phyloP scores from a whole-genome alignment of 768 basidiomycete species.

The Cantharellus anzutake region DNA sequence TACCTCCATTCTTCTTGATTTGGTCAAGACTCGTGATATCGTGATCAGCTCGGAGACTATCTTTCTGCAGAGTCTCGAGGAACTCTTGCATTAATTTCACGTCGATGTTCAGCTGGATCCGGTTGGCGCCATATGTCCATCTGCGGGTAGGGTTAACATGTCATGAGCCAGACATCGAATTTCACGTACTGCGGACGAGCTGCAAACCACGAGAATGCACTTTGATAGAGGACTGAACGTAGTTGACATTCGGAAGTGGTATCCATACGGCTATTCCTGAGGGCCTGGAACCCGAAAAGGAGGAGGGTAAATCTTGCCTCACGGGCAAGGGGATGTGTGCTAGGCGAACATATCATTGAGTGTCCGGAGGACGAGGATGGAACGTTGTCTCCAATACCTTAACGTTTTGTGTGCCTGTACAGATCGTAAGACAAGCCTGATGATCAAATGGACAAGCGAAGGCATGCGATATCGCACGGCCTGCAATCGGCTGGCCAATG shows the following conservation, averaged over 20 bases:
- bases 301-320: constrained; percentile 83
- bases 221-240: constrained; percentile 54
- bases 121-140: constrained; percentile 92
- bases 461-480: constrained; percentile 78
- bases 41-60: constrained; percentile 37
- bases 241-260: constrained; percentile 56
- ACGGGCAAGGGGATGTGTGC: constrained; percentile 80
- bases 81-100: constrained; percentile 78
- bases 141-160: constrained; percentile 21
- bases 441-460: constrained; percentile 68
- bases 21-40: constrained; percentile 14
- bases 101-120: constrained; percentile 77
- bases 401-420: constrained; percentile 42
- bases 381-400: constrained; percentile 33
- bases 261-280: constrained; percentile 78
- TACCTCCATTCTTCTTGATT: constrained; percentile 8
- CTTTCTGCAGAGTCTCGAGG: constrained; percentile 51
- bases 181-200: constrained; percentile 67
- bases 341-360: constrained; percentile 17
- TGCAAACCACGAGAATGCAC: constrained; percentile 87
- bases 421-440: constrained; percentile 66
- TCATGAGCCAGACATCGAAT: not conserved
- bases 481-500: constrained; percentile 82
- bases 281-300: constrained; percentile 79
- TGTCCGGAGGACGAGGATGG: not conserved